A percentile compares a stretch with the other conserved stretches of the same genome.
Evolutionary conservation across 1,284 basidiomycete species (phyloP).

Genomic region (Omphalotus olearius): DNA sequence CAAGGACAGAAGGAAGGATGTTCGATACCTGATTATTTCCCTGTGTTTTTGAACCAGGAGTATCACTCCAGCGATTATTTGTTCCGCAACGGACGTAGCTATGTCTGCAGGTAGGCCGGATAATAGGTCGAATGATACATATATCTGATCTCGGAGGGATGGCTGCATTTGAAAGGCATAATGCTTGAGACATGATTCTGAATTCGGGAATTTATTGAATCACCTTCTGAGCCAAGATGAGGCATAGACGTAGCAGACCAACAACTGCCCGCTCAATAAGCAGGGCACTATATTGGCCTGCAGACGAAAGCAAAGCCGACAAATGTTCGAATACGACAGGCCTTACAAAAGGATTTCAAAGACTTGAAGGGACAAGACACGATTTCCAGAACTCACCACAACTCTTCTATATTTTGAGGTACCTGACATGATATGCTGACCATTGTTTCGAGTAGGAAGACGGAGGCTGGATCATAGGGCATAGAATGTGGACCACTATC

Average conservation of each 20-base stretch:
- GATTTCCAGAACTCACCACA: slow-evolving; percentile 57
- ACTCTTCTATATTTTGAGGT: slow-evolving; percentile 75
- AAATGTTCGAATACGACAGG: slow-evolving; percentile 91
- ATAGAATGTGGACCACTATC: slow-evolving; percentile 48
- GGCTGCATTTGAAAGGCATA: slow-evolving; percentile 36
- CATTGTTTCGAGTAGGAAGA: slow-evolving; percentile 94
- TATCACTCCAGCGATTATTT: slow-evolving; percentile 83
- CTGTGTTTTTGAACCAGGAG: slow-evolving; percentile 74
- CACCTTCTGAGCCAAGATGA: slow-evolving; percentile 77
- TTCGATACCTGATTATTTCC: slow-evolving; percentile 60
- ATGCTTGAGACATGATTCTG: slow-evolving; percentile 15
- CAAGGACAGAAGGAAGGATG: no score
- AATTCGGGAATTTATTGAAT: slow-evolving; percentile 20
- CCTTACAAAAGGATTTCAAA: slow-evolving; percentile 40
- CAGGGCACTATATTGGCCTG: slow-evolving; percentile 82
- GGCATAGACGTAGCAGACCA: slow-evolving; percentile 77
- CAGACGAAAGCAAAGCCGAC: slow-evolving; percentile 72
- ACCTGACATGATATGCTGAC: slow-evolving; percentile 81
- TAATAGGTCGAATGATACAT: slow-evolving; percentile 88
- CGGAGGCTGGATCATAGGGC: slow-evolving; percentile 91
- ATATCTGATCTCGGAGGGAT: slow-evolving; percentile 85
- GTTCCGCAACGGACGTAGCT: slow-evolving; percentile 85
- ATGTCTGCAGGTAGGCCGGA: slow-evolving; percentile 75
- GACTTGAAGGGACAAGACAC: neutral
- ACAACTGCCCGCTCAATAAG: slow-evolving; percentile 96